A percentile compares a stretch with the other conserved stretches of the same genome.
These are phyloP conservation scores for Candida tropicalis DNA, from an alignment of 1,139 yeast species.

Conservation along the genomic window DNA sequence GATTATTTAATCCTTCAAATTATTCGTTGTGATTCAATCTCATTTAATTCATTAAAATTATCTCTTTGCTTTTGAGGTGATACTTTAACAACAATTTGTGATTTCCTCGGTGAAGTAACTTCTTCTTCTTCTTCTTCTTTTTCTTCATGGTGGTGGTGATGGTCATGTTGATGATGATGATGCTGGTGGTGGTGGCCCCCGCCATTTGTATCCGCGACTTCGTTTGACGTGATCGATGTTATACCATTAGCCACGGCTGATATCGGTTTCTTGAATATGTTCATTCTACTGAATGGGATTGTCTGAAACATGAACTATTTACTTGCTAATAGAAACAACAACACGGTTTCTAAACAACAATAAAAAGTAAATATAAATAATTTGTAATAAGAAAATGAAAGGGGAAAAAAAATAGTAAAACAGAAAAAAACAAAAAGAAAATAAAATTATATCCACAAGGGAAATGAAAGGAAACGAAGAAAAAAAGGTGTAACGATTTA, in stretches of 20 bases:
- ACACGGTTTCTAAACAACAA: no score
- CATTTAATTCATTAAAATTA: conserved; percentile 19
- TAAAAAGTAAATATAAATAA: neutral
- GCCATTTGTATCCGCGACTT: conserved; percentile 2
- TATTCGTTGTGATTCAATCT: conserved; percentile 21
- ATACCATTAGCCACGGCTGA: conserved; percentile 6
- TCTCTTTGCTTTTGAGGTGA: conserved; percentile 15
- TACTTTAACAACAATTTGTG: conserved; percentile 7
- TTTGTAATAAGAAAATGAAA: neutral
- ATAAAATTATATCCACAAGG: neutral
- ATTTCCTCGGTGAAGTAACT: conserved; percentile 1
- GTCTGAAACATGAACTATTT: conserved; percentile 8
- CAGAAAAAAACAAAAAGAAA: neutral
- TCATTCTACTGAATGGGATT: conserved; percentile 11
- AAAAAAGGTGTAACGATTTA: neutral
- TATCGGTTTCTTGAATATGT: conserved; percentile 14
- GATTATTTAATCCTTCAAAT: conserved; percentile 20
- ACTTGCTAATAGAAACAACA: no score
- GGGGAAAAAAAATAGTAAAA: neutral
- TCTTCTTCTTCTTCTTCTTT: neutral
- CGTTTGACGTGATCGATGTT: conserved; percentile 3
- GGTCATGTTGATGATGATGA: no score
- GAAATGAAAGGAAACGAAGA: neutral
- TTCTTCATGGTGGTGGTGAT: no score
- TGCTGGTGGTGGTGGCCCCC: no score